phyloP scores from a whole-genome alignment of 129 eudicot genomes.

The Chrysanthemum seticuspe region DNA sequence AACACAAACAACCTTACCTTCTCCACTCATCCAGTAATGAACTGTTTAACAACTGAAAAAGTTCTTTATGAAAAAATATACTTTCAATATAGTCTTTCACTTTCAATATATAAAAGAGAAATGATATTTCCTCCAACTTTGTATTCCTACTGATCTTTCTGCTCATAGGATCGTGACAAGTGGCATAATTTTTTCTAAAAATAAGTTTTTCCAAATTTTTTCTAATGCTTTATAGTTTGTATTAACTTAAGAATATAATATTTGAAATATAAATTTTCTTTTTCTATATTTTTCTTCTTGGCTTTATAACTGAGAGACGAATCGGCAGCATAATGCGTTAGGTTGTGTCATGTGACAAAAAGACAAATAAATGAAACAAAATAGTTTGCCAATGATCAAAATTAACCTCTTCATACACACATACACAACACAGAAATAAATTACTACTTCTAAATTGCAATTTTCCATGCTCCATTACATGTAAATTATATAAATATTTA shows the following conservation, averaged over 20 bases:
- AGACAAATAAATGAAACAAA: no score
- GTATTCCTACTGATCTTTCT: no score
- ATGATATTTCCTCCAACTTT: no score
- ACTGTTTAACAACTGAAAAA: neutral
- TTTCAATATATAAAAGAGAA: no score
- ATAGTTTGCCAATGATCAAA: no score
- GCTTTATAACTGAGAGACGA: neutral
- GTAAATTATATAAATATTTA: neutral
- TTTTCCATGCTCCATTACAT: neutral
- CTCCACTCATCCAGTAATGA: slow-evolving; percentile 29
- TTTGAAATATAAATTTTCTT: no score
- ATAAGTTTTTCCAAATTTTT: no score
- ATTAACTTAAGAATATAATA: neutral
- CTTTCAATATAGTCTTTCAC: no score
- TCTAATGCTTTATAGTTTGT: no score
- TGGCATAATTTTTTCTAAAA: no score
- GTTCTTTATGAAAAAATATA: neutral
- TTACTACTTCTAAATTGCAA: neutral
- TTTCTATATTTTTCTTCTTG: neutral
- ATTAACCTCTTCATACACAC: neutral
- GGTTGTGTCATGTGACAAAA: neutral
- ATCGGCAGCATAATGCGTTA: neutral
- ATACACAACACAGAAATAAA: neutral
- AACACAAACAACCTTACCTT: slow-evolving; percentile 46
- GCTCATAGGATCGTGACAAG: no score